These are phyloP conservation scores for Suhomyces guaymorum DNA, from an alignment of 1,139 yeast genomes.

Conservation along the genomic window DNA sequence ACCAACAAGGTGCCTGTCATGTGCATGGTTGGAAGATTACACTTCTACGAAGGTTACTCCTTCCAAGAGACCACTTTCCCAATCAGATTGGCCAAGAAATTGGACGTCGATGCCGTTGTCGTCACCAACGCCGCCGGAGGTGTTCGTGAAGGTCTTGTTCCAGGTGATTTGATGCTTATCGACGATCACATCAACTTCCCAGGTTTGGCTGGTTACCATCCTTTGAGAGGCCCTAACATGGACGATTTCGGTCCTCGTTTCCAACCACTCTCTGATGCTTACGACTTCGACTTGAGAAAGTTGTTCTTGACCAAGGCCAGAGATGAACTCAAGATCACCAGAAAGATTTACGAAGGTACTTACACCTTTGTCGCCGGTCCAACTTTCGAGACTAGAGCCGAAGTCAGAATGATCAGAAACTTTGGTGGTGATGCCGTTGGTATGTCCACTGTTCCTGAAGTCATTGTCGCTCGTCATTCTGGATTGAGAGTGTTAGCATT, in stretches of 20 bases:
- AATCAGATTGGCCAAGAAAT: constrained; percentile 65
- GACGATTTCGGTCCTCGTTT: constrained; percentile 83
- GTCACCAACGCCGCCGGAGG: constrained; percentile 98
- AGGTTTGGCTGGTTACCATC: constrained; percentile 86
- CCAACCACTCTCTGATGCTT: constrained; percentile 86
- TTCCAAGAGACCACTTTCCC: constrained; percentile 85
- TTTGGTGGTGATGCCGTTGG: constrained; percentile 96
- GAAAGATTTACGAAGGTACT: constrained; percentile 81
- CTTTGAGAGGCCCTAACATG: constrained; percentile 85
- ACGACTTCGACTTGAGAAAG: constrained; percentile 69
- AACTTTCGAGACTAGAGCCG: constrained; percentile 91
- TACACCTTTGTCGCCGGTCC: constrained; percentile 91
- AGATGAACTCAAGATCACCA: constrained; percentile 48
- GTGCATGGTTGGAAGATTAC: constrained; percentile 92
- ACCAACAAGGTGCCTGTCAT: constrained; percentile 71
- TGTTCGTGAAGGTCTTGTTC: constrained; percentile 58
- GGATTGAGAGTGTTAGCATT: constrained; percentile 81
- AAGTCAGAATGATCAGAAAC: constrained; percentile 68
- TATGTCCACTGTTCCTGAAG: constrained; percentile 98
- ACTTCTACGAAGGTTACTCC: constrained; percentile 87
- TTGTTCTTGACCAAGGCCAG: constrained; percentile 55
- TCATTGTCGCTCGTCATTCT: constrained; percentile 85
- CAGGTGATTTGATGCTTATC: constrained; percentile 90
- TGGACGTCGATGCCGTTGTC: constrained; percentile 63
- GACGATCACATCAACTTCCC: constrained; percentile 89